Conservation (phyloP, 495 filamentous ascomycete genomes). For the Echria macrotheca region DNA sequence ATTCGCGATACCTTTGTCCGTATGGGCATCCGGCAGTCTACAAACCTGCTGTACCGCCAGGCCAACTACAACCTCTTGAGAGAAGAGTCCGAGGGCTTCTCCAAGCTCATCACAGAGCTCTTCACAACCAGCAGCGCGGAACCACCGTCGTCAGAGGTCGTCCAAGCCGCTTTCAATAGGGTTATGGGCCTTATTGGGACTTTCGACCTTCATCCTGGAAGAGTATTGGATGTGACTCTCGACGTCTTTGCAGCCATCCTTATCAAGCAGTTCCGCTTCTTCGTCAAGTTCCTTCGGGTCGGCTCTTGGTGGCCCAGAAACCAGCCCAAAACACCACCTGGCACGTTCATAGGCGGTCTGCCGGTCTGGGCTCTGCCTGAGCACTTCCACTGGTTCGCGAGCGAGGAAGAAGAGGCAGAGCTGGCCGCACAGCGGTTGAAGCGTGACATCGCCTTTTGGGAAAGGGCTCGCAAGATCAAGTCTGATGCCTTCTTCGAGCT, state of each 20-base stretch:
- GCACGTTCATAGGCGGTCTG: conserved; percentile 48
- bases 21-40: conserved; percentile 80
- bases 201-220: conserved; percentile 63
- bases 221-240: conserved; percentile 82
- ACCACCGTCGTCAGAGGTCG: conserved; percentile 37
- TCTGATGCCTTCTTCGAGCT: conserved; percentile 85
- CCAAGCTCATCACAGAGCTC: conserved; percentile 57
- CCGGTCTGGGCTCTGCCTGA: conserved; percentile 78
- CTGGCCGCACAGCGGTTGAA: conserved; percentile 46
- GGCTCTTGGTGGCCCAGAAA: conserved; percentile 97
- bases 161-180: conserved; percentile 46
- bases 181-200: conserved; percentile 67
- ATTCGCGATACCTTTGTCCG: conserved; percentile 80
- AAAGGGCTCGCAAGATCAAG: conserved; percentile 65
- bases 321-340: conserved; percentile 28
- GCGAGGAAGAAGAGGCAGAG: conserved; percentile 58
- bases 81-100: conserved; percentile 93
- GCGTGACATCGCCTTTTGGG: conserved; percentile 78
- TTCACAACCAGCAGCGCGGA: conserved; percentile 54
- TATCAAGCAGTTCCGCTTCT: conserved; percentile 66
- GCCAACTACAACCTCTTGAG: conserved; percentile 93
- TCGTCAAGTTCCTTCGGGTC: conserved; percentile 79
- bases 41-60: conserved; percentile 87
- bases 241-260: conserved; percentile 41
- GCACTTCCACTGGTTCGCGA: conserved; percentile 49